These are phyloP conservation scores for Fragaria iinumae DNA, from an alignment of 306 rosid genomes.

Conservation along the genomic window DNA sequence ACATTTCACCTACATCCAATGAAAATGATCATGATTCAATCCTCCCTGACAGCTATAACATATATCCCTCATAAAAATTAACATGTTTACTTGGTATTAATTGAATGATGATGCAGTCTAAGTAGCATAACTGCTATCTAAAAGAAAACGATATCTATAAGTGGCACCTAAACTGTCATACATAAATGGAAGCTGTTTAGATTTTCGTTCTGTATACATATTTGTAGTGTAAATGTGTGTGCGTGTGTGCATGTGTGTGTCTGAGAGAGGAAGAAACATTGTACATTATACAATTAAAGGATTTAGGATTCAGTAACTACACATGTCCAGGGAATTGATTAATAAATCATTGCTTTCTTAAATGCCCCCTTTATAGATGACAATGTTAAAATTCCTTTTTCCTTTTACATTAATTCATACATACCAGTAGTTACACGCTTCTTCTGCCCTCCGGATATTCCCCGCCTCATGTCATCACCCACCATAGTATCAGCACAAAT, in stretches of 20 bases:
- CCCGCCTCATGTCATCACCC: conserved; percentile 79
- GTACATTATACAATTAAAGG: background rate
- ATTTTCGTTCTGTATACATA: background rate
- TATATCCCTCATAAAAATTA: background rate
- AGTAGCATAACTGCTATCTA: background rate
- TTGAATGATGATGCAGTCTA: background rate
- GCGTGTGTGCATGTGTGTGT: background rate
- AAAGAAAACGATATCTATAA: background rate
- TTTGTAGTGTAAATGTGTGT: background rate
- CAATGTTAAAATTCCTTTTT: background rate
- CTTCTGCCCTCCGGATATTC: conserved; percentile 79
- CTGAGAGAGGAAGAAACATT: background rate
- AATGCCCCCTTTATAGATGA: background rate
- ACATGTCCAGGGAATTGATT: background rate
- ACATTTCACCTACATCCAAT: conserved; percentile 60
- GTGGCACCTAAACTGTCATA: background rate
- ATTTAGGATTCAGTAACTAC: background rate
- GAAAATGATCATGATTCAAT: background rate
- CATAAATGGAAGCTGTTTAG: background rate
- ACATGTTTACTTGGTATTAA: background rate
- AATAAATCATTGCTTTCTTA: background rate
- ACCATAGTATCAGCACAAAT: conserved; percentile 66
- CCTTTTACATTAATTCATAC: background rate
- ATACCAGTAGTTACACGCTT: conserved; percentile 73
- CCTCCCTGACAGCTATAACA: background rate